Conservation (phyloP, 1,284 basidiomycete species). For the Irpex sp. region DNA sequence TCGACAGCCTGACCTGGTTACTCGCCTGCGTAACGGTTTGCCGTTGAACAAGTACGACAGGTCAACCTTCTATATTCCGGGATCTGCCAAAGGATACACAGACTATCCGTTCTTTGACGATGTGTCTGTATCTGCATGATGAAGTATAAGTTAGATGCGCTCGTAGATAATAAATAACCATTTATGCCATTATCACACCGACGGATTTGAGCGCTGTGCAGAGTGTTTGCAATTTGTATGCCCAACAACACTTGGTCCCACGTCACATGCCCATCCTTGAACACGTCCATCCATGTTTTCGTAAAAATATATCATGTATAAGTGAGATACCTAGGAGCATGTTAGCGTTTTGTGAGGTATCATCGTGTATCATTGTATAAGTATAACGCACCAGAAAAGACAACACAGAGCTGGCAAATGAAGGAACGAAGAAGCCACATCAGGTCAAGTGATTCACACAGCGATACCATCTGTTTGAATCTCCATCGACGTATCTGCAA, state of each 20-base stretch:
- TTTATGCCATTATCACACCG: neutral
- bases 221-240: no score
- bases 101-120: constrained; percentile 31
- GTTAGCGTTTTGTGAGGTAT: no score
- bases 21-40: constrained; percentile 33
- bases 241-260: no score
- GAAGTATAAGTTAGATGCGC: neutral
- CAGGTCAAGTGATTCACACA: neutral
- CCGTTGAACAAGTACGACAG: constrained; percentile 29
- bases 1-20: constrained; percentile 41
- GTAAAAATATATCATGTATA: no score
- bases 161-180: neutral
- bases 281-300: no score
- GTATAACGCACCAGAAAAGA: neutral
- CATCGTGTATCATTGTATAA: neutral
- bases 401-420: neutral
- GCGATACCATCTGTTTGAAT: neutral
- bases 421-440: neutral
- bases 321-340: no score
- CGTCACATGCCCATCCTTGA: no score
- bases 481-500: constrained; percentile 25
- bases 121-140: neutral
- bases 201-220: no score
- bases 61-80: constrained; percentile 31
- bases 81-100: constrained; percentile 31